Evolutionary conservation across 2,329 filamentous ascomycete genomes (phyloP).

Genomic region (Xylariomycetidae sp.): DNA sequence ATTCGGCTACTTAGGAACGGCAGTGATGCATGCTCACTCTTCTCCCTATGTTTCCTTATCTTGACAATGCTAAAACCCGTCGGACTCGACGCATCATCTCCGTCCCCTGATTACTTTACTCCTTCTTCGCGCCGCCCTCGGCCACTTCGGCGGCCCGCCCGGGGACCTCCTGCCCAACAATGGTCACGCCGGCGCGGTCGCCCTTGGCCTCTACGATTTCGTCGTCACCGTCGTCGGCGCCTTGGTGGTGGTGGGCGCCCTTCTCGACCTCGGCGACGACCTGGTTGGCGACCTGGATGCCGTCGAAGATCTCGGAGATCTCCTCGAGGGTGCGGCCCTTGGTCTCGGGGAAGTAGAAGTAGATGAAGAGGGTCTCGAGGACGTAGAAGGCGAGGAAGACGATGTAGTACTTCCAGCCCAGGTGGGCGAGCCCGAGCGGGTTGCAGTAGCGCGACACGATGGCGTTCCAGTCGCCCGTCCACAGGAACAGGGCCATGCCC

Average conservation of each 20-base stretch:
- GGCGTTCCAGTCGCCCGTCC: conserved; percentile 18
- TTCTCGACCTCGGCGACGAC: conserved; percentile 58
- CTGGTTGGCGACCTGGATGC: conserved; percentile 2
- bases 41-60: too few relatives aligned
- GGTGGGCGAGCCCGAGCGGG: conserved; percentile 30
- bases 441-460: conserved; percentile 31
- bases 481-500: conserved; percentile 20
- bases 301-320: conserved; percentile 24
- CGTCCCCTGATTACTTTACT: too few relatives aligned
- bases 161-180: neutral
- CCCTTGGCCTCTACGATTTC: too few relatives aligned
- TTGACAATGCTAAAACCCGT: too few relatives aligned
- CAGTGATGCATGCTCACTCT: too few relatives aligned
- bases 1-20: too few relatives aligned
- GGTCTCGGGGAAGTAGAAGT: conserved; percentile 30
- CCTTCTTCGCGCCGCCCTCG: neutral
- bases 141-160: neutral
- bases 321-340: conserved; percentile 22
- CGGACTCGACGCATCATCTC: too few relatives aligned
- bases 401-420: conserved; percentile 37
- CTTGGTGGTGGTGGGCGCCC: neutral
- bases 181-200: neutral
- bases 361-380: conserved; percentile 24
- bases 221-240: neutral
- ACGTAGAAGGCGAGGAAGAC: conserved; percentile 23